Conservation (phyloP, 2,329 filamentous ascomycete genomes). For the Pestalotiopsis sp. region DNA sequence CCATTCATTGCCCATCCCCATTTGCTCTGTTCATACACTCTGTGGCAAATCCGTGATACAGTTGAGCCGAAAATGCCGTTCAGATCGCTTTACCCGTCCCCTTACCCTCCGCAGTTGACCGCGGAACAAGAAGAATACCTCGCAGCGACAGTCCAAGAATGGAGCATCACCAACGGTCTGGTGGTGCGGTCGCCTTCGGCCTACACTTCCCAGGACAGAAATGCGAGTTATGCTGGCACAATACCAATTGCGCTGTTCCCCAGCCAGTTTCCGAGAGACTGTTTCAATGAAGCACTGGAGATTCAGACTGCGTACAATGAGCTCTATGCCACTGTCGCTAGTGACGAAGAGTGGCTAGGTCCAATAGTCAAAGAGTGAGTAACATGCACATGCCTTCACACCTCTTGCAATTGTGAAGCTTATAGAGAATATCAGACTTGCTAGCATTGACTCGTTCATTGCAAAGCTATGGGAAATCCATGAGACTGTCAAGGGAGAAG, state of each 20-base stretch:
- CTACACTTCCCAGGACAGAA: constrained; percentile 65
- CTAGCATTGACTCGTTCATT: constrained; percentile 91
- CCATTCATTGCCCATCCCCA: too few species aligned
- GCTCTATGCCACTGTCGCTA: constrained; percentile 86
- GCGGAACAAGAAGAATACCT: constrained; percentile 41
- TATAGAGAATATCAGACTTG: constrained; percentile 60
- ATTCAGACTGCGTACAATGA: constrained; percentile 88
- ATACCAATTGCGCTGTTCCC: constrained; percentile 93
- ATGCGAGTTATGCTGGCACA: constrained; percentile 77
- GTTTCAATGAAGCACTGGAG: constrained; percentile 78
- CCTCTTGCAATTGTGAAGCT: constrained; percentile 11
- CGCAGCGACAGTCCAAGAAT: constrained; percentile 80
- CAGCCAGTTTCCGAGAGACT: constrained; percentile 80
- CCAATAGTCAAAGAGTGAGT: constrained; percentile 84
- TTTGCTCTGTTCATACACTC: too few species aligned
- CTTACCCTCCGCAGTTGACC: not conserved
- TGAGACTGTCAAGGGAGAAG: constrained; percentile 80
- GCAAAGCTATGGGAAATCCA: constrained; percentile 87
- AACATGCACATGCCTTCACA: not conserved
- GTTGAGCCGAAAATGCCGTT: not conserved
- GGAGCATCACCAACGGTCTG: constrained; percentile 87
- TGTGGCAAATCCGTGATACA: too few species aligned
- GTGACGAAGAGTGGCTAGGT: constrained; percentile 80
- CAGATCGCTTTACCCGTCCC: not conserved
- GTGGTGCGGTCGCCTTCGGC: constrained; percentile 79